Conservation (phyloP, 208 protist genomes). For the Leishmania gerbilli region DNA sequence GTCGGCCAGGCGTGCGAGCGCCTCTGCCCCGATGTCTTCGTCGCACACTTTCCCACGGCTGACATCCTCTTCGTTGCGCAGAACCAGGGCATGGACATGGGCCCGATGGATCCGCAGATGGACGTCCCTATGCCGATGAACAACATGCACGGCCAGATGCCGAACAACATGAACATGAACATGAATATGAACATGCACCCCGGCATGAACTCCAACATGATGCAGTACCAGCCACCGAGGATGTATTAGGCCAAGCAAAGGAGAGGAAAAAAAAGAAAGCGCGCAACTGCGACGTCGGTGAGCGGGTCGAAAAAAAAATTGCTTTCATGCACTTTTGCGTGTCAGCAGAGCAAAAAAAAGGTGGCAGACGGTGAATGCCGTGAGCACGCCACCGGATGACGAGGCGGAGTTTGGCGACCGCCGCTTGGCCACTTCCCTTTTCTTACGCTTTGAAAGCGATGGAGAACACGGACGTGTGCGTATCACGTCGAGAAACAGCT, state of each 20-base stretch:
- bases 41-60: constrained; percentile 16
- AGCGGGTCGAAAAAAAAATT: neutral
- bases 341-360: neutral
- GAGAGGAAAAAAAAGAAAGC: neutral
- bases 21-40: constrained; percentile 40
- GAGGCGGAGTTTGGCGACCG: neutral
- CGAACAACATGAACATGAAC: constrained; percentile 27
- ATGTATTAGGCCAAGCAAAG: constrained; percentile 15
- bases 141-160: constrained; percentile 29
- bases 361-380: neutral
- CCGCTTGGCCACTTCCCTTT: neutral
- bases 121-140: constrained; percentile 23
- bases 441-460: neutral
- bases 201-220: constrained; percentile 31
- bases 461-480: neutral
- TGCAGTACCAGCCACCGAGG: constrained; percentile 24
- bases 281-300: neutral
- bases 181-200: constrained; percentile 33
- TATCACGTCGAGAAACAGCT: neutral
- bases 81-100: constrained; percentile 11
- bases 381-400: neutral
- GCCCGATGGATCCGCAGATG: constrained; percentile 19
- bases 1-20: constrained; percentile 44
- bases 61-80: constrained; percentile 23
- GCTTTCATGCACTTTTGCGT: neutral